Conservation (phyloP, 108 stramenopile genomes). For the Nannochloropsis oceanica region DNA sequence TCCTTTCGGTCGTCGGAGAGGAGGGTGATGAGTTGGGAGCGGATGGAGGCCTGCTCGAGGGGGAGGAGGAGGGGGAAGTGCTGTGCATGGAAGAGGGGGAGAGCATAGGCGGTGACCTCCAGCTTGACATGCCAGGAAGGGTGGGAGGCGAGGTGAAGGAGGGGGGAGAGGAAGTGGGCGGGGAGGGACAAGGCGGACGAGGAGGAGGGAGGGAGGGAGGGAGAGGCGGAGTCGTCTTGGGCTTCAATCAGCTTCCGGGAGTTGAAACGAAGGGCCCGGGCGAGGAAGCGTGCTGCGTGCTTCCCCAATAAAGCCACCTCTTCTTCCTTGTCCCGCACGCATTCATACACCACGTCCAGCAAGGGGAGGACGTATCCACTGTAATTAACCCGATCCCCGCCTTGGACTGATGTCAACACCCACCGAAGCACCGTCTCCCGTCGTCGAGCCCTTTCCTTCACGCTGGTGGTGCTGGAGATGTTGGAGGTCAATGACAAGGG, state of each 20-base stretch:
- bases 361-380: not conserved
- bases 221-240: not conserved
- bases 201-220: not conserved
- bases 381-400: not conserved
- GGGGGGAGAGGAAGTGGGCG: slow-evolving; percentile 1
- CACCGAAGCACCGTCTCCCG: not conserved
- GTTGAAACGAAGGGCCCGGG: not conserved
- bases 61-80: slow-evolving; percentile 11
- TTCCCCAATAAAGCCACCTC: not conserved
- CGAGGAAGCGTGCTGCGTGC: not conserved
- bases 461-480: too few relatives aligned
- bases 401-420: not conserved
- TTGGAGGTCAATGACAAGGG: too few relatives aligned
- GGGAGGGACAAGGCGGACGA: not conserved
- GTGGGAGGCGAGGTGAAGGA: slow-evolving; percentile 15
- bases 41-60: slow-evolving; percentile 2
- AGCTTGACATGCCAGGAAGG: not conserved
- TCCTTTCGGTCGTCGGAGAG: slow-evolving; percentile 11
- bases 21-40: not conserved
- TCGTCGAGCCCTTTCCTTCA: not conserved
- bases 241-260: not conserved
- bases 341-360: not conserved
- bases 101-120: slow-evolving; percentile 5
- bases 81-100: slow-evolving; percentile 3
- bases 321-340: not conserved